Base-by-base conservation (phyloP, 179 eudicot genomes). In the Gypsophila paniculata region DNA sequence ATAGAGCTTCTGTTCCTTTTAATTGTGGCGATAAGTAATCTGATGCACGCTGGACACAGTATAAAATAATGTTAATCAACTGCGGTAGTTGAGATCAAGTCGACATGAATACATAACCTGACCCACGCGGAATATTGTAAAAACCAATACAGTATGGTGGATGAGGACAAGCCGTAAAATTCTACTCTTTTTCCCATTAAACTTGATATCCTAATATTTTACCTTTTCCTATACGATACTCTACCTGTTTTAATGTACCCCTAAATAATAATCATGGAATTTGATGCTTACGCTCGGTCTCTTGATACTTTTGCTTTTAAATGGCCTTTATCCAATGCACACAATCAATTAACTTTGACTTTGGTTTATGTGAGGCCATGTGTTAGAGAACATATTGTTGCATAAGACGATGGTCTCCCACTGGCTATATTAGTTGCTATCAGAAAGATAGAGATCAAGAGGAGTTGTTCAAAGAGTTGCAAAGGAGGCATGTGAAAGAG, bases 11-110 rank as follows among this genome's bases (percentile, higher is more conserved):
- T 61, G 89, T 85, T 72, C 86, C 88, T 76, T 87, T 87, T 57
- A 89, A 78, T 72, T 85, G 88, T 29, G 83, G 80, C 22, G 89
- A 81, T 65, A 91, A 77, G 79, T 89, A 94, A 77, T 91, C 99
- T 80, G 91, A 85, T 80, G 97, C 96, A 74, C 92, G 90, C 97
- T 94, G 84, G 61, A 76, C 59, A 36, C 52, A 64, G 70, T 49
- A 32, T 39, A 71, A 59, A 71, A 22, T 32, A 15, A 36, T 46
- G 67, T 66, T 67, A 66, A 65, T 75, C 72, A 75, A 49, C 61
- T 18, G 59, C 68, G 11, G 44, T 52, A 46, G 19, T 38, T 49
- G 26, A 39, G 38, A 68, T 39, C 46, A 29, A 51, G 52, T 18
- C 22, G 59, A 65, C 29, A 68, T 4, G 18, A 72, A 57, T 69